Evolutionary conservation across 2,329 filamentous ascomycete species (phyloP).

Genomic region (Fusarium ramigenum): DNA sequence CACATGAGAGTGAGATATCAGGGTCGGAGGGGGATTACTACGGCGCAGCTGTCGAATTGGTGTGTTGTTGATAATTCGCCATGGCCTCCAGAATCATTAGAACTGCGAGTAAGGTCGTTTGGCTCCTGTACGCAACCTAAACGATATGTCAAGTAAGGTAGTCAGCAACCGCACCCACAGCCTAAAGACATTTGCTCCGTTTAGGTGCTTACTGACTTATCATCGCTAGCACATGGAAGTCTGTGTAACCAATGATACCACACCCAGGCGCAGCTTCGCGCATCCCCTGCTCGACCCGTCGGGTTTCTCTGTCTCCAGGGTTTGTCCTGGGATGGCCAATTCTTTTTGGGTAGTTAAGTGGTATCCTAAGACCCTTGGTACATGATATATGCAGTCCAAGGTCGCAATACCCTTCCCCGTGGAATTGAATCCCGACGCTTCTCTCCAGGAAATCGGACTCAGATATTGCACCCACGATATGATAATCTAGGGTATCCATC

Average conservation of each 20-base stretch:
- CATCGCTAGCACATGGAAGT: neutral
- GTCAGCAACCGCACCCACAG: conserved; percentile 1
- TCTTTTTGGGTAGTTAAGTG: neutral
- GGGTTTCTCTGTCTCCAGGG: neutral
- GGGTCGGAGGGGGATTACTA: neutral
- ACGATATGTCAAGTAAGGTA: conserved; percentile 14
- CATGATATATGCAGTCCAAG: conserved; percentile 2
- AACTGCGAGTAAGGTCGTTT: neutral
- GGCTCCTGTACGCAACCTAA: neutral
- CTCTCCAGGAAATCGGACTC: neutral
- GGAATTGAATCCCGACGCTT: neutral
- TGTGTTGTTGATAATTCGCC: neutral
- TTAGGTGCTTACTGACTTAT: neutral
- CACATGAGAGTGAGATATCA: neutral
- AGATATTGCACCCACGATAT: neutral
- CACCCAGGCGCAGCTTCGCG: neutral
- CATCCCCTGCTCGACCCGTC: conserved; percentile 5
- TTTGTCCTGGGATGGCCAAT: neutral
- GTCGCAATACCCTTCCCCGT: neutral
- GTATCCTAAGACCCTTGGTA: conserved; percentile 11
- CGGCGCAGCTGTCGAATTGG: neutral
- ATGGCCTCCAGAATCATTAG: neutral
- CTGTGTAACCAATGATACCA: conserved; percentile 15
- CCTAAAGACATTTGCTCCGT: neutral
- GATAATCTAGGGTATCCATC: neutral